phyloP scores from a whole-genome alignment of 2,329 filamentous ascomycete species.

The Podosphaera fusca region DNA sequence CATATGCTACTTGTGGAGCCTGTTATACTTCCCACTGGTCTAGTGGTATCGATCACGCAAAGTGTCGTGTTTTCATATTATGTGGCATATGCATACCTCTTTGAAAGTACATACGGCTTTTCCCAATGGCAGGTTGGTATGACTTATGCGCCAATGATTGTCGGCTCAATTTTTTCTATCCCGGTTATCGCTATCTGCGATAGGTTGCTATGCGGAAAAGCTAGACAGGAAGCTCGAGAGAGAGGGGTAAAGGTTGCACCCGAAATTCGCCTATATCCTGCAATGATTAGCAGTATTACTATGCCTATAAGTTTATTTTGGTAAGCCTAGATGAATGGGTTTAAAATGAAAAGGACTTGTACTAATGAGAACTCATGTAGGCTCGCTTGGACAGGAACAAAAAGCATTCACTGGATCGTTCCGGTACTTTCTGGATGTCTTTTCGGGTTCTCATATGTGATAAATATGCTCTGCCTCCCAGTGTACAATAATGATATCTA shows the following conservation, averaged over 20 bases:
- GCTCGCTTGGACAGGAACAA: conserved; percentile 4
- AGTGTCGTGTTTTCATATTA: conserved; percentile 5
- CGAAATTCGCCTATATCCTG: conserved; percentile 5
- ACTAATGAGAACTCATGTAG: neutral
- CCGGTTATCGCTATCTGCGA: conserved; percentile 4
- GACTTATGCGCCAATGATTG: conserved; percentile 3
- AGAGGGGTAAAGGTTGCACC: conserved; percentile 2
- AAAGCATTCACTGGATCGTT: conserved; percentile 3
- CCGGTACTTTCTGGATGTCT: conserved; percentile 3
- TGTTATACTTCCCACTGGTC: conserved; percentile 3
- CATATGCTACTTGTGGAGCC: conserved; percentile 6
- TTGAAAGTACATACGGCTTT: conserved; percentile 4
- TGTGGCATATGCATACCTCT: conserved; percentile 4
- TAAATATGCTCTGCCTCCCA: conserved; percentile 5
- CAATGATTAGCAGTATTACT: conserved; percentile 4
- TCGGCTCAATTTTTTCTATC: conserved; percentile 2
- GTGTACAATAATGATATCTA: conserved; percentile 6
- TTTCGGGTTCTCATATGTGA: conserved; percentile 4
- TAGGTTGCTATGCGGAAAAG: conserved; percentile 4
- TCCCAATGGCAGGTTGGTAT: conserved; percentile 5
- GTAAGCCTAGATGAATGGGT: neutral
- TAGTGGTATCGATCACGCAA: conserved; percentile 4
- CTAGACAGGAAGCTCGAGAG: conserved; percentile 1
- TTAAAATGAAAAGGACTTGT: neutral
- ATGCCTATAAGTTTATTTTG: conserved; percentile 4